Evolutionary conservation across 2,329 filamentous ascomycete species (phyloP).

Genomic region (Emydomyces testavorans): DNA sequence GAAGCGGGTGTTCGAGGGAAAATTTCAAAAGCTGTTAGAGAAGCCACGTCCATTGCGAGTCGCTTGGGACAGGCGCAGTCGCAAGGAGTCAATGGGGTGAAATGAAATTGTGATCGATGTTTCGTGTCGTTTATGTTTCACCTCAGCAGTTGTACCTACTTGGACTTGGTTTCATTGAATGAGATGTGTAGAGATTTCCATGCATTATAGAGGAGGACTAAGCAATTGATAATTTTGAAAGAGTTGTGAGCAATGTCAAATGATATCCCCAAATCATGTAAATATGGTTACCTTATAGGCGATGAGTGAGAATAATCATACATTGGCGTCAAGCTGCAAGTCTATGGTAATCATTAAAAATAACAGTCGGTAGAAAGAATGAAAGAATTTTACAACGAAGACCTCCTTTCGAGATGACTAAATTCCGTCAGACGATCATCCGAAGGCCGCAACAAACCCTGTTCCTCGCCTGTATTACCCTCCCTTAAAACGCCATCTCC

Average conservation of each 20-base stretch:
- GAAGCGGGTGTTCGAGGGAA: constrained; percentile 45
- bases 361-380: not conserved
- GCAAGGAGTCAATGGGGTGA: constrained; percentile 40
- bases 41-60: constrained; percentile 48
- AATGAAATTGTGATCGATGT: not conserved
- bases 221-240: not conserved
- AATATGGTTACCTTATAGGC: too few relatives aligned
- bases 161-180: not conserved
- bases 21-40: constrained; percentile 45
- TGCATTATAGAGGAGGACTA: not conserved
- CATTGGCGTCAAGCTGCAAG: too few relatives aligned
- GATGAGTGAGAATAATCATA: too few relatives aligned
- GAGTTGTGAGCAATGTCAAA: not conserved
- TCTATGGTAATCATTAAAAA: constrained; percentile 5
- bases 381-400: constrained; percentile 10
- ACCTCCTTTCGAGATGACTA: constrained; percentile 11
- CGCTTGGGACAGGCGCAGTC: constrained; percentile 43
- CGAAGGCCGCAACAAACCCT: constrained; percentile 27
- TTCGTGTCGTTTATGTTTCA: not conserved
- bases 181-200: not conserved
- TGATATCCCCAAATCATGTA: too few relatives aligned
- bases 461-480: constrained; percentile 25
- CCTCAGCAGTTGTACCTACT: not conserved
- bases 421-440: constrained; percentile 20
- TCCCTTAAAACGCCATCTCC: constrained; percentile 22